Evolutionary conservation across 129 eudicot genomes (phyloP), one percentile per base, ranked within the genome.

Genomic region (Centaurea solstitialis): DNA sequence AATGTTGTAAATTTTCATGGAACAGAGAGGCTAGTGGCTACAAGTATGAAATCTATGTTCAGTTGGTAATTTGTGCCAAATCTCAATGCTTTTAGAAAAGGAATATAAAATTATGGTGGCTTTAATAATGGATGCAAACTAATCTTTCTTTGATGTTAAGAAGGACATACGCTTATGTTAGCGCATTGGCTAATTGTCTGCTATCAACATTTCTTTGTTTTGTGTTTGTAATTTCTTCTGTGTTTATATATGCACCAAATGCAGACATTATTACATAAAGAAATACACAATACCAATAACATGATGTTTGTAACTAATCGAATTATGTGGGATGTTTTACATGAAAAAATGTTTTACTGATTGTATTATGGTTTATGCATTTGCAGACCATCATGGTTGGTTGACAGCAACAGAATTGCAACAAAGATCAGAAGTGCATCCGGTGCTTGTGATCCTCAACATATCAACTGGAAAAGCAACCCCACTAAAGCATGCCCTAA

Each of bases 331-430:
- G 4, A 70, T 37, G 12, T 11, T 2, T 76, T 76, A 30, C 10
- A 30, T 21, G 53, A 59, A 59, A 61, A n/a, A n/a, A n/a, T n/a
- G n/a, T n/a, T n/a, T n/a, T n/a, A n/a, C n/a, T n/a, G n/a, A n/a
- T n/a, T n/a, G n/a, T n/a, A n/a, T n/a, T n/a, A n/a, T n/a, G n/a
- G n/a, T n/a, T n/a, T n/a, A n/a, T n/a, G n/a, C n/a, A n/a, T n/a
- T n/a, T n/a, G 96, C 98, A 96, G 97, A 80, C 92, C 90, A 5
- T 89, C 99, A 73, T 96, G 99, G 99, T 64, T 96, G 83, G 98
- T 96, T 70, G 98, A 96, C 81, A 78, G 92, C 57, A 91, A 85
- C 74, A 82, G 99, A 88, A 43, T 96, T 81, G 99, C 99, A 18
- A 80, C 97, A 21, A 96, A 96, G 81, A 91, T 96, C 66, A 89